Conservation (phyloP, 495 filamentous ascomycete genomes). For the Tetracladium marchalianum region DNA sequence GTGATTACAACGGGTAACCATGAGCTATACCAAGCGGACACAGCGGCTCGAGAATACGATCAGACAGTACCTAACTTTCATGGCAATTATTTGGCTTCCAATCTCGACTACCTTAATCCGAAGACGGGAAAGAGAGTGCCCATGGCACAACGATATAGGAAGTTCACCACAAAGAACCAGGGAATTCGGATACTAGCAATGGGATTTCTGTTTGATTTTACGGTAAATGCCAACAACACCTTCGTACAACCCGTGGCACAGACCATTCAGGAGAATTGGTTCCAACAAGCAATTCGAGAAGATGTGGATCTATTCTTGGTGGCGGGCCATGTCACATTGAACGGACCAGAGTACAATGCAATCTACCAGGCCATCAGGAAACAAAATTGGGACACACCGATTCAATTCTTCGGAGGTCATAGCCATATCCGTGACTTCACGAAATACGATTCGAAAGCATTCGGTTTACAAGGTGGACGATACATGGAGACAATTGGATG, state of each 20-base stretch:
- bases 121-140: conserved; percentile 58
- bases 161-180: conserved; percentile 82
- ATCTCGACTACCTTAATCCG: conserved; percentile 79
- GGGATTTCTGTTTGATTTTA: conserved; percentile 93
- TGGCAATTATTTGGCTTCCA: conserved; percentile 74
- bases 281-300: conserved; percentile 74
- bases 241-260: conserved; percentile 68
- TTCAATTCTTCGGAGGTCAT: conserved; percentile 92
- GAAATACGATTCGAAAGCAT: conserved; percentile 70
- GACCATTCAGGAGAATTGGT: conserved; percentile 79
- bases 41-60: conserved; percentile 65
- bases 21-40: conserved; percentile 77
- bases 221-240: conserved; percentile 79
- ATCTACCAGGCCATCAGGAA: conserved; percentile 72
- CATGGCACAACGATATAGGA: conserved; percentile 71
- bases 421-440: conserved; percentile 81
- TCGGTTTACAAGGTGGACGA: conserved; percentile 78
- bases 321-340: conserved; percentile 74
- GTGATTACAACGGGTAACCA: conserved; percentile 87
- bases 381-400: conserved; percentile 69
- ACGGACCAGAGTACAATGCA: conserved; percentile 63
- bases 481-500: conserved; percentile 99
- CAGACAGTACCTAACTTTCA: conserved; percentile 71
- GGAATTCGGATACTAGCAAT: conserved; percentile 77
- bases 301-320: conserved; percentile 85